These are phyloP conservation scores for Salvia sclarea DNA, from an alignment of 305 asterid species.

Conservation along the genomic window DNA sequence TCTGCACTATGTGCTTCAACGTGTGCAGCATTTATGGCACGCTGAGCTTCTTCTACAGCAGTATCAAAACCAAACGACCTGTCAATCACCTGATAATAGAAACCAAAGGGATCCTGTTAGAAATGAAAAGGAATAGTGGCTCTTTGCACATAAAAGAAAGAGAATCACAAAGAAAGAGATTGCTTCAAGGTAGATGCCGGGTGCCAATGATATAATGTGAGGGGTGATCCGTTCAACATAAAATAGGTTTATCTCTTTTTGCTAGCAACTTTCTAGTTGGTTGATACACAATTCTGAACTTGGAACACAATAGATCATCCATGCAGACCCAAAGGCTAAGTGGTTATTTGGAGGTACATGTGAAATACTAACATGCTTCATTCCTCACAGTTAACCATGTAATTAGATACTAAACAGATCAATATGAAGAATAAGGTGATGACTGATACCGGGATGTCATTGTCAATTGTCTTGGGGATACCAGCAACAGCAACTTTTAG, in stretches of 20 bases:
- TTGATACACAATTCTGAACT: slow-evolving; percentile 24
- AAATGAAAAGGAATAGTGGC: slow-evolving; percentile 10
- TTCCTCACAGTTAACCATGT: slow-evolving; percentile 14
- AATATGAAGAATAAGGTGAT: slow-evolving; percentile 16
- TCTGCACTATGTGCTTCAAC: slow-evolving; percentile 71
- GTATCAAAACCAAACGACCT: slow-evolving; percentile 77
- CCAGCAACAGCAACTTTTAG: slow-evolving; percentile 59
- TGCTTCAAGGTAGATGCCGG: slow-evolving; percentile 11
- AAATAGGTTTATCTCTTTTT: neutral
- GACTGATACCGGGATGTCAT: slow-evolving; percentile 60
- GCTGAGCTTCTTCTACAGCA: slow-evolving; percentile 80
- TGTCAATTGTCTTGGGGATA: slow-evolving; percentile 75
- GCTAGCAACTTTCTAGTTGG: slow-evolving; percentile 5
- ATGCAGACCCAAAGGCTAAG: slow-evolving; percentile 6
- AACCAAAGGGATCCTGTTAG: slow-evolving; percentile 28
- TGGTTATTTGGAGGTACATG: slow-evolving; percentile 5
- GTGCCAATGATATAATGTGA: slow-evolving; percentile 15
- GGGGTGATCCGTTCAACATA: slow-evolving; percentile 16
- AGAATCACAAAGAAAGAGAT: neutral
- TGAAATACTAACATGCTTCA: slow-evolving; percentile 18
- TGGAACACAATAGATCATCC: slow-evolving; percentile 3
- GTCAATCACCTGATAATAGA: slow-evolving; percentile 61
- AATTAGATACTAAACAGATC: slow-evolving; percentile 12
- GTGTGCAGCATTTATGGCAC: slow-evolving; percentile 79
- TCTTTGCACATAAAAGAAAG: neutral